phyloP scores from a whole-genome alignment of 2,329 filamentous ascomycete species.

The Paradendryphiella salina region DNA sequence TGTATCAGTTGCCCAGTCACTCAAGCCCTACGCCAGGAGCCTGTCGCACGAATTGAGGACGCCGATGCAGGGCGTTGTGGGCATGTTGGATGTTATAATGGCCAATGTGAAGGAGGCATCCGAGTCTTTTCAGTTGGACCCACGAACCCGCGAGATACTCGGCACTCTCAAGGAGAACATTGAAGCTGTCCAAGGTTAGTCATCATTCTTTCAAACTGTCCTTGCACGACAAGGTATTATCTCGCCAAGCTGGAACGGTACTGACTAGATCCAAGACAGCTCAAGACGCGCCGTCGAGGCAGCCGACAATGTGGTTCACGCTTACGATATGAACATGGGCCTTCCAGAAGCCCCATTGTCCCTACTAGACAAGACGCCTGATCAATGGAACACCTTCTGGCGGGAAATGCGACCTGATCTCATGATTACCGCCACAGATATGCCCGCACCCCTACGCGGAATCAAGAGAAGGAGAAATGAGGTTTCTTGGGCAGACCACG shows the following conservation, averaged over 20 bases:
- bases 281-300: constrained; percentile 72
- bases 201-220: background rate
- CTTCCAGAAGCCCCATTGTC: constrained; percentile 65
- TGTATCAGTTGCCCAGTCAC: constrained; percentile 63
- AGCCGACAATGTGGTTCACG: constrained; percentile 74
- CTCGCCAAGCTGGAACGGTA: background rate
- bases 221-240: background rate
- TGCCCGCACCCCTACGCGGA: constrained; percentile 45
- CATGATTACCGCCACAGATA: constrained; percentile 49
- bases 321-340: constrained; percentile 75
- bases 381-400: constrained; percentile 34
- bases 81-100: constrained; percentile 77
- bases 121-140: constrained; percentile 58
- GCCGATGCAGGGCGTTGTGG: constrained; percentile 75
- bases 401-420: constrained; percentile 50
- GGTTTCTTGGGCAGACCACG: constrained; percentile 31
- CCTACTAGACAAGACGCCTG: constrained; percentile 41
- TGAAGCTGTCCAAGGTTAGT: constrained; percentile 67
- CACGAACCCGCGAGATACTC: constrained; percentile 60
- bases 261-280: constrained; percentile 57
- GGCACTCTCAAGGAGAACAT: constrained; percentile 68
- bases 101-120: constrained; percentile 70
- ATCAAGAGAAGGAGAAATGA: constrained; percentile 52
- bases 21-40: constrained; percentile 73
- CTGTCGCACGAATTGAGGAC: constrained; percentile 72